Base-by-base conservation (phyloP, 495 filamentous ascomycete species). In the Margaritispora aquatica region DNA sequence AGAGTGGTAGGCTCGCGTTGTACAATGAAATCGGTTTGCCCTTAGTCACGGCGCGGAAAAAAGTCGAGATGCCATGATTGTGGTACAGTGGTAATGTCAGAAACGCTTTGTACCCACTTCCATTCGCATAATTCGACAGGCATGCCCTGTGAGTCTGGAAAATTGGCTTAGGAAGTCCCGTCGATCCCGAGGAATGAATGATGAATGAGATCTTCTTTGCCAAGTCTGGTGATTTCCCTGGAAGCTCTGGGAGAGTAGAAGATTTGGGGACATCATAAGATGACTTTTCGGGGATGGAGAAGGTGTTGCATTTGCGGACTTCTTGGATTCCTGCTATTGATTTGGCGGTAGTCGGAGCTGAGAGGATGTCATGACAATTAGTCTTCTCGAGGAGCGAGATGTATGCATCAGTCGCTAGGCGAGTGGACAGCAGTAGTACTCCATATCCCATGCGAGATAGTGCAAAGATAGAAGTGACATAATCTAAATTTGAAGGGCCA, bases 371-470 rank as follows among this genome's bases (percentile, higher is more conserved):
- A 69, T 61, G 4, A 77, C 76, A 15, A 71, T 69, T 46, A 74
- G 64, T 50, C 24, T 50, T 50, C 24, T 50, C 21, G 0, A 86
- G 71, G 2, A 86, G 65, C 27, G 79, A 76, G 17, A 77, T 72
- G 58, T 76, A 80, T 26, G 82, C 83, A 3, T 70, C 66, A 0
- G 75, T 69, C 8, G 79, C 74, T 17, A 86, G 68, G 36, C 84
- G 77, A 17, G 81, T 80, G 0, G 84, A 87, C 11, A 87, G 68
- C 60, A 81, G 78, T 63, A 87, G 74, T 22, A 78, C 73, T 5
- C 77, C 80, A 60, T 80, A 82, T 23, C 83, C 84, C 2, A 85
- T 66, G 19, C 84, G 74, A 52, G 75, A 77, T 4, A 86, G 71
- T 1, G 81, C 84, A 52, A 84, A 83, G 38, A 84, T 75, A 1